Base-by-base conservation (phyloP, 768 basidiomycete genomes). In the Tubosaeta sp. region DNA sequence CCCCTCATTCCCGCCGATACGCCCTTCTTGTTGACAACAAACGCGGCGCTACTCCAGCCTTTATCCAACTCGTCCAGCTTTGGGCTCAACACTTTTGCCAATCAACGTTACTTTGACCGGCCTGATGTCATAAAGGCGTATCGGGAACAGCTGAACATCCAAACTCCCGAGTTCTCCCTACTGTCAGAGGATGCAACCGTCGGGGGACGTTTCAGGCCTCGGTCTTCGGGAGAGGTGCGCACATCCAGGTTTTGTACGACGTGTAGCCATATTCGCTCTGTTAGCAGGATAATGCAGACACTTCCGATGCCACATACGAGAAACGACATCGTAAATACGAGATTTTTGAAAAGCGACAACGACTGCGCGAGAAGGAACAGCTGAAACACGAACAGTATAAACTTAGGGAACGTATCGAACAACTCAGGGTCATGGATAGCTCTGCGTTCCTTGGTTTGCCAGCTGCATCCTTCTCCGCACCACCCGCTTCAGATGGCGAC, bases 371-470 rank as follows among this genome's bases (percentile, higher is more conserved):
- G 71, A 91, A 91, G 70, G 92, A 95, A 70, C 92, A 92, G 65
- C 79, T 95, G 50, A 86, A 88, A 69, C 86, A 92, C 58, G 91
- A 94, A 63, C 90, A 92, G 59, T 92, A 93, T 72, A 91, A 92
- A 65, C 82, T 95, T 62, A 87, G 88, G 67, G 86, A 92, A 63
- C 83, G 92, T 33, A 87, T 94, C 54, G 91, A 94, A 47, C 87
- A 93, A 62, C 76, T 94, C 51, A 79, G 77, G 50, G 76, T 74
- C 26, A 86, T 94, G 83, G 88, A 91, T 53, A 69, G 77, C 44
- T 69, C 78, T 49, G 83, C 85, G 3, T 91, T 91, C 67, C 78
- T 89, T 29, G 63, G 74, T 26, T 71, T 87, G 42, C 79, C 85
- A 37, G 77, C 82, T 6, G 70, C 79, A 16, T 75, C 75, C 33